Conservation (phyloP, 2,329 filamentous ascomycete genomes). For the Fusarium acutatum region DNA sequence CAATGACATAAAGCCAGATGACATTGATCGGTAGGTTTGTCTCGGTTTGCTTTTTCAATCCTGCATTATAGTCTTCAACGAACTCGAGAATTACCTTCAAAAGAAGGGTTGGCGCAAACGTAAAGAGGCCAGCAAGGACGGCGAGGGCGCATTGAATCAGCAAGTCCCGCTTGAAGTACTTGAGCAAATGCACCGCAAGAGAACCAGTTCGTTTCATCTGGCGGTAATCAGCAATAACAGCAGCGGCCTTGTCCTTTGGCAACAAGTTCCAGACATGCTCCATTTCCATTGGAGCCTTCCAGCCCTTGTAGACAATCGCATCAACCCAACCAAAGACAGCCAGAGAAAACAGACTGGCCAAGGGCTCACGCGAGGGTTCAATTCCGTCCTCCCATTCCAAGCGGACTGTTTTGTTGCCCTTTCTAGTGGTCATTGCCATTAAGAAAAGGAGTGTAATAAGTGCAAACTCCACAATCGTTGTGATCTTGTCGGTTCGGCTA, state of each 20-base stretch:
- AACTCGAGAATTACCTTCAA: constrained; percentile 93
- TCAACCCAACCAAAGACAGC: constrained; percentile 93
- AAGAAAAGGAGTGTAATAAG: constrained; percentile 77
- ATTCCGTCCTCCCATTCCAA: constrained; percentile 90
- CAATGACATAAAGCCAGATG: constrained; percentile 93
- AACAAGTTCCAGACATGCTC: constrained; percentile 91
- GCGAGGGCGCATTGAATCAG: constrained; percentile 84
- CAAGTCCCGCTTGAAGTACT: constrained; percentile 82
- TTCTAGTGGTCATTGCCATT: constrained; percentile 83
- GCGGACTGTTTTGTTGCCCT: constrained; percentile 89
- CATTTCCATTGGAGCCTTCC: constrained; percentile 83
- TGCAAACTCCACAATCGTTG: constrained; percentile 78
- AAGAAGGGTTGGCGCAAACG: constrained; percentile 90
- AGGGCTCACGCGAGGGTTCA: constrained; percentile 84
- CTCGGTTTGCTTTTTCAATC: constrained; percentile 40
- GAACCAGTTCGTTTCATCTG: constrained; percentile 83
- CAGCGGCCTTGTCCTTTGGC: constrained; percentile 85
- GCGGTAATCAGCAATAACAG: constrained; percentile 83
- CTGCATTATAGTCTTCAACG: constrained; percentile 80
- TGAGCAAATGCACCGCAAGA: constrained; percentile 81
- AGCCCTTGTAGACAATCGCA: constrained; percentile 86
- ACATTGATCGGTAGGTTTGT: constrained; percentile 80
- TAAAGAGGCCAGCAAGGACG: constrained; percentile 80
- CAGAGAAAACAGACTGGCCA: constrained; percentile 88
- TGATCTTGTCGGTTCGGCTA: constrained; percentile 62